phyloP scores from a whole-genome alignment of 306 rosid species.

The Vigna mungo region DNA sequence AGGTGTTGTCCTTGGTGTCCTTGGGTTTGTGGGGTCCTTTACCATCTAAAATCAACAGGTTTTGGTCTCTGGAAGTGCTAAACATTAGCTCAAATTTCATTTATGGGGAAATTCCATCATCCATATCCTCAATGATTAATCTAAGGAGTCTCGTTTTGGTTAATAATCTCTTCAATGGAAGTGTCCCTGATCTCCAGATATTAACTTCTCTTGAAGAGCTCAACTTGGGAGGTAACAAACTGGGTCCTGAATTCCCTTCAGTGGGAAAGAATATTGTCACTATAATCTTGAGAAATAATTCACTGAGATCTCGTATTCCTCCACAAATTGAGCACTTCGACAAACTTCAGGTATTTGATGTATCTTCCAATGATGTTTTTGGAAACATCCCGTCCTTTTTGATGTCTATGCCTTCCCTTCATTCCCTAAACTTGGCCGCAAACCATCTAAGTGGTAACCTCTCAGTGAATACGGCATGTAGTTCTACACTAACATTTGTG shows the following conservation, averaged over 20 bases:
- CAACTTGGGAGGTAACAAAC: slow-evolving; percentile 66
- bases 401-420: slow-evolving; percentile 73
- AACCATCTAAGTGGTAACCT: slow-evolving; percentile 74
- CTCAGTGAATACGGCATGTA: slow-evolving; percentile 59
- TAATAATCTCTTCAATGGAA: slow-evolving; percentile 76
- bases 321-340: slow-evolving; percentile 41
- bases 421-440: slow-evolving; percentile 59
- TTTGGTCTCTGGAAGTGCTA: slow-evolving; percentile 65
- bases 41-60: slow-evolving; percentile 72
- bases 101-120: slow-evolving; percentile 66
- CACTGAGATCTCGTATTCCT: slow-evolving; percentile 70
- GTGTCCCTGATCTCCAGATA: slow-evolving; percentile 70
- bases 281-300: slow-evolving; percentile 63
- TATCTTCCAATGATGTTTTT: slow-evolving; percentile 63
- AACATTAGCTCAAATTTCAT: slow-evolving; percentile 85
- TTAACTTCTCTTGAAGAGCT: slow-evolving; percentile 66
- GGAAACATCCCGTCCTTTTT: slow-evolving; percentile 70
- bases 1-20: slow-evolving; percentile 65
- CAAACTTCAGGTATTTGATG: slow-evolving; percentile 67
- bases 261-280: slow-evolving; percentile 56
- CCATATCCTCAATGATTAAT: slow-evolving; percentile 58
- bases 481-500: slow-evolving; percentile 56
- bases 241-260: slow-evolving; percentile 79
- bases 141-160: slow-evolving; percentile 73
- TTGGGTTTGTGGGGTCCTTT: slow-evolving; percentile 93